Evolutionary conservation across 495 filamentous ascomycete species (phyloP).

Genomic region (Tuber indicum): DNA sequence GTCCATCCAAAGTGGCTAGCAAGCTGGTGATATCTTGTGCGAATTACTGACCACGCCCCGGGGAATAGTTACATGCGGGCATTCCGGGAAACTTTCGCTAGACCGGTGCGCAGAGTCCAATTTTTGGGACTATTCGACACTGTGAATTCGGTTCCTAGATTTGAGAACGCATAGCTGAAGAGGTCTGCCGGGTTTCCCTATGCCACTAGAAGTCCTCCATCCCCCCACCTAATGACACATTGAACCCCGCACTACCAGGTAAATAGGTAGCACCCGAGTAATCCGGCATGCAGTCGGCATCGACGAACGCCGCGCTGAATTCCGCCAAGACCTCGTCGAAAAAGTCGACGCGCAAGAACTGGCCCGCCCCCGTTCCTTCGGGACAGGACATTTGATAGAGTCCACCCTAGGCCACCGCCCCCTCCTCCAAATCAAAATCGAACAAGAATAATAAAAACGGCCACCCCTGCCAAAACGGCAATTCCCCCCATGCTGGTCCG

Average conservation of each 20-base stretch:
- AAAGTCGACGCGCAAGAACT: conserved; percentile 20
- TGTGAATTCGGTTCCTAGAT: conserved; percentile 75
- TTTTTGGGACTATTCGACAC: conserved; percentile 68
- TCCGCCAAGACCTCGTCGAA: conserved; percentile 44
- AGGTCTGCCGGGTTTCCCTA: conserved; percentile 69
- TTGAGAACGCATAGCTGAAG: conserved; percentile 82
- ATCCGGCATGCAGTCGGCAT: conserved; percentile 70
- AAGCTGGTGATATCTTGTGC: not conserved
- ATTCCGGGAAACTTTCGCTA: conserved; percentile 78
- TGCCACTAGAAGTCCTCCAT: conserved; percentile 57
- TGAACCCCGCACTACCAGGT: not conserved
- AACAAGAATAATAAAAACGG: not conserved
- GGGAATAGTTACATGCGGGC: conserved; percentile 56
- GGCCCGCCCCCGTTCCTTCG: conserved; percentile 22
- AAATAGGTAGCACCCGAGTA: conserved; percentile 40
- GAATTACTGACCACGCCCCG: not conserved
- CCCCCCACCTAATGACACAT: not conserved
- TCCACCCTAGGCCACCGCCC: not conserved
- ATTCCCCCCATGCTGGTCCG: not conserved
- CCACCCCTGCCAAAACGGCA: not conserved
- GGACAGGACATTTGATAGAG: conserved; percentile 7
- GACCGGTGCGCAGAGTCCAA: conserved; percentile 65
- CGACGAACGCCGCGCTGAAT: conserved; percentile 68
- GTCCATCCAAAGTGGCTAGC: not conserved
- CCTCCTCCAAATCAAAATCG: not conserved